phyloP scores from a whole-genome alignment of 352 stramenopile species.

The Phytophthora citricola region DNA sequence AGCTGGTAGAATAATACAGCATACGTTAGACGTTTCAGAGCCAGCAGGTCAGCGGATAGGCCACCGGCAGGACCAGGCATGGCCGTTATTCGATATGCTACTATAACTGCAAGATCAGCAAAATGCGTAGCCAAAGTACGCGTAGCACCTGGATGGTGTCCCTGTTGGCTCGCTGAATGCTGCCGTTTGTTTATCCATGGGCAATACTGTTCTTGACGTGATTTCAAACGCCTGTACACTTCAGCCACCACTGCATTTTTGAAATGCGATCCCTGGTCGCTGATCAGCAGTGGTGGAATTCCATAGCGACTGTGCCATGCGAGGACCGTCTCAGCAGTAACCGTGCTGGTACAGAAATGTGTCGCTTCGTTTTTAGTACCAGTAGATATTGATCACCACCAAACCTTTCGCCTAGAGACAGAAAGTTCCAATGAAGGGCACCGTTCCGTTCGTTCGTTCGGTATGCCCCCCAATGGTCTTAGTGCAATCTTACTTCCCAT shows the following conservation, averaged over 20 bases:
- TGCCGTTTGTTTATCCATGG: conserved; percentile 46
- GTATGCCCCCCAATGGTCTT: conserved; percentile 16
- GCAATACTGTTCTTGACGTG: conserved; percentile 27
- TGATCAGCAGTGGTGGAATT: conserved; percentile 26
- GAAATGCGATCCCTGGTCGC: conserved; percentile 37
- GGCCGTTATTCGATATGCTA: too few species aligned
- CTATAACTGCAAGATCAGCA: too few species aligned
- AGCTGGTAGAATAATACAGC: background rate
- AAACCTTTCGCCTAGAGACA: conserved; percentile 13
- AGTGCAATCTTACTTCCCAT: conserved; percentile 14
- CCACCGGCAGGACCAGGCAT: too few species aligned
- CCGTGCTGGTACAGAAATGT: conserved; percentile 16
- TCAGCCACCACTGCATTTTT: conserved; percentile 35
- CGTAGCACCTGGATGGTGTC: conserved; percentile 38
- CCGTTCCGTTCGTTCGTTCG: conserved; percentile 21
- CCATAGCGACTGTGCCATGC: conserved; percentile 35
- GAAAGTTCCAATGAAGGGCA: conserved; percentile 16
- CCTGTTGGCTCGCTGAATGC: conserved; percentile 36
- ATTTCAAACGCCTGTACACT: conserved; percentile 18
- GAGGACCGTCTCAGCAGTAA: conserved; percentile 25
- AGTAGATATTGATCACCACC: conserved; percentile 14
- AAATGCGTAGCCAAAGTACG: background rate
- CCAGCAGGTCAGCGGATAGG: too few species aligned
- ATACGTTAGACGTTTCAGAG: background rate
- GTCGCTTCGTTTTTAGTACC: conserved; percentile 21